Conservation (phyloP, 306 rosid genomes). For the Fragaria ananassa region DNA sequence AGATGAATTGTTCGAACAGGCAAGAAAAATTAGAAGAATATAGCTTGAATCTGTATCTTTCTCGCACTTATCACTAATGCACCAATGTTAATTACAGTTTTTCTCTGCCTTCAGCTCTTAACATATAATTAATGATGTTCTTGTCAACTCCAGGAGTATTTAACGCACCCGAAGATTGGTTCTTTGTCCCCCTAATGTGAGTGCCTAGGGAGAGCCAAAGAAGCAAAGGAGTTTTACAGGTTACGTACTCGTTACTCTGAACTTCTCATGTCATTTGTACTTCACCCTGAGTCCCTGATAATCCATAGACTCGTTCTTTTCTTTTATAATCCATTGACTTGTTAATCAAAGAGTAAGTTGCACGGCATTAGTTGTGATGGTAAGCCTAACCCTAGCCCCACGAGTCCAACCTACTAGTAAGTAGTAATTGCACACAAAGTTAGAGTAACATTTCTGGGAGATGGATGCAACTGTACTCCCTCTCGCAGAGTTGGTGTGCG, state of each 20-base stretch:
- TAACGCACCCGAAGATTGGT: not conserved
- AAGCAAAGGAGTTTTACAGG: constrained; percentile 5
- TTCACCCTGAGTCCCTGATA: not conserved
- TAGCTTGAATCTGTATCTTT: not conserved
- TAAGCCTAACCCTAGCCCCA: not conserved
- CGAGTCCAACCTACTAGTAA: not conserved
- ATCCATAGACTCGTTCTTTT: not conserved
- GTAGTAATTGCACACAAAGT: not conserved
- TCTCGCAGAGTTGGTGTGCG: not conserved
- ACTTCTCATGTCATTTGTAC: not conserved
- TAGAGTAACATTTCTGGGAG: not conserved
- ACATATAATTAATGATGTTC: not conserved
- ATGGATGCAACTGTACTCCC: not conserved
- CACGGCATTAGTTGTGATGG: constrained; percentile 5
- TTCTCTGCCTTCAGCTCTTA: not conserved
- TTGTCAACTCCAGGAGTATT: not conserved
- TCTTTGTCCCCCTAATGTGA: not conserved
- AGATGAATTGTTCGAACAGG: not conserved
- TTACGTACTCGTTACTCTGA: not conserved
- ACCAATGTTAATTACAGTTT: not conserved
- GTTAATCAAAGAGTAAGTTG: not conserved
- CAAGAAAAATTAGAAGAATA: not conserved
- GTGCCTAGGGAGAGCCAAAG: not conserved
- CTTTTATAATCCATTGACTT: not conserved
- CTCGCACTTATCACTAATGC: not conserved